A percentile compares a stretch with the other conserved stretches of the same genome.
Conservation (phyloP, 805 yeast species). For the Starmerella sirachaensis region DNA sequence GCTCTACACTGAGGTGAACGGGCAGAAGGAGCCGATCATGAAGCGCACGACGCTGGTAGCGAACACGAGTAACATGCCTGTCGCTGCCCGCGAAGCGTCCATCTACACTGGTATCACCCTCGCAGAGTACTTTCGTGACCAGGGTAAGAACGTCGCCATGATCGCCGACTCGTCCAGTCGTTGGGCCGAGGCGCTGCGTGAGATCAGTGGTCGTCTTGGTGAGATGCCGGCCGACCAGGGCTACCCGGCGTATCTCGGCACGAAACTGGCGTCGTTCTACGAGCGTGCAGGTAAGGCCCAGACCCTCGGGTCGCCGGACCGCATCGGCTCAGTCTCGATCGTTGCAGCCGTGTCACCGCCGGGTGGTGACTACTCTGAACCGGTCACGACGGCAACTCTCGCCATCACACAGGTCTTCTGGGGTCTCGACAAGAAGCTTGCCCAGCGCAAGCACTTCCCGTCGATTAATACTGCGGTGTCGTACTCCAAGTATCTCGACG, state of each 20-base stretch:
- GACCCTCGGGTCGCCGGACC: slow-evolving; percentile 91
- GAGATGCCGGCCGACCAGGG: slow-evolving; percentile 99
- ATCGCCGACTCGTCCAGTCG: slow-evolving; percentile 99
- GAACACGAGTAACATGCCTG: slow-evolving; percentile 98
- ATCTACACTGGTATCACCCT: slow-evolving; percentile 97
- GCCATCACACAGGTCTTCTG: slow-evolving; percentile 99
- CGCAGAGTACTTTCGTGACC: slow-evolving; percentile 99
- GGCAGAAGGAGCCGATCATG: slow-evolving; percentile 97
- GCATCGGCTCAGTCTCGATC: slow-evolving; percentile 96
- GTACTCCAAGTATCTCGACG: slow-evolving; percentile 89
- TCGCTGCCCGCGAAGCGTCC: slow-evolving; percentile 99
- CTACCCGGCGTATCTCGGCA: slow-evolving; percentile 99
- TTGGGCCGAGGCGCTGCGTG: slow-evolving; percentile 99
- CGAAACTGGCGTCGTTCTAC: slow-evolving; percentile 95
- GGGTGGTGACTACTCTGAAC: slow-evolving; percentile 99
- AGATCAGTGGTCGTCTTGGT: slow-evolving; percentile 98
- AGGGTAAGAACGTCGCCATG: slow-evolving; percentile 98
- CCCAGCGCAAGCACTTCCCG: slow-evolving; percentile 99
- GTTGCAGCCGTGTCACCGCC: slow-evolving; percentile 99
- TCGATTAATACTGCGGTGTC: slow-evolving; percentile 93
- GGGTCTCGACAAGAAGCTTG: slow-evolving; percentile 98
- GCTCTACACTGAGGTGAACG: slow-evolving; percentile 76
- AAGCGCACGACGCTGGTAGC: slow-evolving; percentile 98
- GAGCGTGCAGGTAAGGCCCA: slow-evolving; percentile 98
- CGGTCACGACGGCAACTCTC: slow-evolving; percentile 94